Base-by-base conservation (phyloP, 441 rosid species). In the Caryocar brasiliense region DNA sequence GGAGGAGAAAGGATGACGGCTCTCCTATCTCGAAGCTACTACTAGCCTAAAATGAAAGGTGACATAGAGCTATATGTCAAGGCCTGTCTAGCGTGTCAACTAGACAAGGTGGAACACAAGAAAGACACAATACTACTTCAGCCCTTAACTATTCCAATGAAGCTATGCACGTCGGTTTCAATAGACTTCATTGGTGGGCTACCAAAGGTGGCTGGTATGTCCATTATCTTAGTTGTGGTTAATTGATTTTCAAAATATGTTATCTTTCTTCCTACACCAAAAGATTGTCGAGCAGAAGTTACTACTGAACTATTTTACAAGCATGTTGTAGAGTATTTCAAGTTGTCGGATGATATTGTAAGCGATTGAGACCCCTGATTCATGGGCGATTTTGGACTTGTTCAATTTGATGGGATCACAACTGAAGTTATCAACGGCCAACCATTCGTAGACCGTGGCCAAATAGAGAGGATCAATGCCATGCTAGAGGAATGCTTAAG, bases 111-210 rank as follows among this genome's bases (percentile, higher is more conserved):
- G 10, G 1, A 20, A 25, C 2, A 2, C 18, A 0, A 32, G 20
- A 24, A 41, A 6, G 8, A 11, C 0, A 19, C 1, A 0, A n/a
- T 28, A 0, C 7, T 52, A 13, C 6, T 64, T 0, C 27, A 65
- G 6, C 51, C 34, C 0, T 3, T 52, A 1, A 17, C 20, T 0
- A 39, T 25, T 28, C 45, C 1, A 5, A 3, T 17, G 0, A 58
- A 22, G 14, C 51, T 47, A 0, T 47, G 17, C 35, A 13, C 12
- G 2, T 51, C 18, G 0, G 1, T 51, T 2, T 64, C 33, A 0
- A 65, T 46, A 44, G 61, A 51, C 0, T 64, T 58, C 6, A 40
- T 58, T 5, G 1, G 9, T 3, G 20, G 11, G 0, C 55, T 54
- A 1, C 15, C 10, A 1, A 40, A 20, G 5, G 33, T 17, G 0